Conservation (phyloP, 2,329 filamentous ascomycete genomes). For the Sclerotiophoma versabilis region DNA sequence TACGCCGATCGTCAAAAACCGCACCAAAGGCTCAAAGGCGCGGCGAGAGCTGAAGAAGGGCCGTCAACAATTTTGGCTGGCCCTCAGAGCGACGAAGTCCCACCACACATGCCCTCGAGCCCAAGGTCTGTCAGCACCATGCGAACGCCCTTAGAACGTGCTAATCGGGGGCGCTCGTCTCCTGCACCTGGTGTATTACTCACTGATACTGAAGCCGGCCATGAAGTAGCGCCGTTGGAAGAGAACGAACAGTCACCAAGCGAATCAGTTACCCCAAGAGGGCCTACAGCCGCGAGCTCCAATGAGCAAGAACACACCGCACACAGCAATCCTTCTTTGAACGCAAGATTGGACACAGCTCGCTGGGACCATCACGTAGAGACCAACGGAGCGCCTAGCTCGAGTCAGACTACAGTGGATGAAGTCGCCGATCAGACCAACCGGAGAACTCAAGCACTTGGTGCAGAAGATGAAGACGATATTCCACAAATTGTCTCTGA, state of each 20-base stretch:
- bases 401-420: conserved; percentile 56
- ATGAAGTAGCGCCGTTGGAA: not conserved
- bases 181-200: conserved; percentile 22
- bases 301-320: not conserved
- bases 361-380: not conserved
- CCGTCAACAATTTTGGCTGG: conserved; percentile 6
- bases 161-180: conserved; percentile 25
- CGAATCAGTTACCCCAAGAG: conserved; percentile 9
- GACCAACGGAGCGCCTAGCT: conserved; percentile 29
- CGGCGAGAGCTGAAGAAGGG: conserved; percentile 18
- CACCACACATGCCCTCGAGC: conserved; percentile 32
- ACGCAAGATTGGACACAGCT: not conserved
- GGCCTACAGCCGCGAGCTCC: not conserved
- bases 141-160: conserved; percentile 23
- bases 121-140: conserved; percentile 24
- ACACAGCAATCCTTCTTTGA: not conserved
- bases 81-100: conserved; percentile 18
- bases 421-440: conserved; percentile 32
- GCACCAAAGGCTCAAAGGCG: conserved; percentile 30
- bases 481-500: conserved; percentile 52
- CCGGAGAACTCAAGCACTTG: conserved; percentile 5
- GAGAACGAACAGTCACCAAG: not conserved
- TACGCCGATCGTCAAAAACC: conserved; percentile 43
- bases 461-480: conserved; percentile 40
- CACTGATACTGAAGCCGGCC: not conserved